Evolutionary conservation across 1,139 yeast genomes (phyloP).

Genomic region (Suhomyces chickasaworum): DNA sequence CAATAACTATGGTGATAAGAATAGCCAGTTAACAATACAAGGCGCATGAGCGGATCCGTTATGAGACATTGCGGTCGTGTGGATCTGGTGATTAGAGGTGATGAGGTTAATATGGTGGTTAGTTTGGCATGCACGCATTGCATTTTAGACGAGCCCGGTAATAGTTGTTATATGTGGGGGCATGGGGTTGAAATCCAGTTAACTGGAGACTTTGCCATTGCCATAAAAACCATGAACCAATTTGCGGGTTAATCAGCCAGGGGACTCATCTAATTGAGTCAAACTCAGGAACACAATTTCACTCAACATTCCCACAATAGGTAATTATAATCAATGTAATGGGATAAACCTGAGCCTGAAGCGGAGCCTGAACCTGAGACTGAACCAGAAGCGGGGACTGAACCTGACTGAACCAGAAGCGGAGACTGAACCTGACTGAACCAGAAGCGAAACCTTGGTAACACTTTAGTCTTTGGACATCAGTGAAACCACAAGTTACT

Average conservation of each 20-base stretch:
- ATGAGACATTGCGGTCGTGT: slow-evolving; percentile 4
- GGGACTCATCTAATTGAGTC: too few relatives aligned
- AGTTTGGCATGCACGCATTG: neutral
- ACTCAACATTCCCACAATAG: too few relatives aligned
- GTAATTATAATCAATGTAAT: too few relatives aligned
- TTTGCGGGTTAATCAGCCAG: neutral
- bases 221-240: too few relatives aligned
- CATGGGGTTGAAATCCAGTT: slow-evolving; percentile 8
- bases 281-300: too few relatives aligned
- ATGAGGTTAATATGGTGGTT: neutral
- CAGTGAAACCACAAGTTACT: neutral
- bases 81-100: slow-evolving; percentile 1
- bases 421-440: neutral
- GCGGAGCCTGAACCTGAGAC: too few relatives aligned
- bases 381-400: too few relatives aligned
- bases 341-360: too few relatives aligned
- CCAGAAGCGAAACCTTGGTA: neutral
- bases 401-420: too few relatives aligned
- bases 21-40: slow-evolving; percentile 2
- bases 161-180: slow-evolving; percentile 9
- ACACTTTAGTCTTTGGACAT: too few relatives aligned
- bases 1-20: slow-evolving; percentile 1
- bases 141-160: slow-evolving; percentile 11
- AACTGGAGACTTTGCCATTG: slow-evolving; percentile 8
- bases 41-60: slow-evolving; percentile 2